These are phyloP conservation scores for Phytophthora boehmeriae DNA, from an alignment of 352 stramenopile species.

Conservation along the genomic window DNA sequence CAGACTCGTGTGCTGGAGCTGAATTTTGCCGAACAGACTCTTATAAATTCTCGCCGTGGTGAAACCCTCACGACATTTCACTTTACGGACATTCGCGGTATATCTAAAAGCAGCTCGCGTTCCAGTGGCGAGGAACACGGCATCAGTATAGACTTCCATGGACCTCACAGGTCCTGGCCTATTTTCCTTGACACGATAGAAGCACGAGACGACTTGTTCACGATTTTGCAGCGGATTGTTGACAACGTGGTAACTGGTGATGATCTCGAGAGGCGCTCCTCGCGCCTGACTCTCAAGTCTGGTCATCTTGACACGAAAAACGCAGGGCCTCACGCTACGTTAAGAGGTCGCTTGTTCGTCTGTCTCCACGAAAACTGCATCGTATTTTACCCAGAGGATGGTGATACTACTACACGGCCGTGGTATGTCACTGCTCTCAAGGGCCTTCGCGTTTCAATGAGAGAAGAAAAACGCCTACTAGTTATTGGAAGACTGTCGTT, in stretches of 20 bases:
- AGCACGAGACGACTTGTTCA: constrained; percentile 72
- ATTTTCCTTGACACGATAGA: constrained; percentile 80
- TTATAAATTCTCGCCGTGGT: constrained; percentile 78
- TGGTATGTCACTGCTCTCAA: constrained; percentile 83
- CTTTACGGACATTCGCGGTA: constrained; percentile 68
- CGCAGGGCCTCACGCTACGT: constrained; percentile 71
- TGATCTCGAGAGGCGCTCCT: constrained; percentile 73
- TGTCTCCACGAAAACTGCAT: constrained; percentile 82
- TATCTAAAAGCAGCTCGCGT: constrained; percentile 45
- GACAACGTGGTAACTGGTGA: constrained; percentile 64
- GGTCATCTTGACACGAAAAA: constrained; percentile 77
- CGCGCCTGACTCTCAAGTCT: constrained; percentile 77
- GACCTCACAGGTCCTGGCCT: constrained; percentile 71
- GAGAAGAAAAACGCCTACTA: constrained; percentile 72
- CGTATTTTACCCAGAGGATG: constrained; percentile 78
- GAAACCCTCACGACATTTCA: constrained; percentile 79
- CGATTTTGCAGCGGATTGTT: constrained; percentile 74
- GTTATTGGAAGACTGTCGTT: constrained; percentile 66
- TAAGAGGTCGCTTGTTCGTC: constrained; percentile 78
- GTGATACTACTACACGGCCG: constrained; percentile 60
- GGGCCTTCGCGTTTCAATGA: constrained; percentile 65
- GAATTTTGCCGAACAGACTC: constrained; percentile 87
- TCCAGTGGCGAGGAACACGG: constrained; percentile 66
- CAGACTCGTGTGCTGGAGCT: constrained; percentile 86
- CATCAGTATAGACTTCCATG: constrained; percentile 71